Conservation (phyloP, 345 rosid species). For the Corchorus capsularis region DNA sequence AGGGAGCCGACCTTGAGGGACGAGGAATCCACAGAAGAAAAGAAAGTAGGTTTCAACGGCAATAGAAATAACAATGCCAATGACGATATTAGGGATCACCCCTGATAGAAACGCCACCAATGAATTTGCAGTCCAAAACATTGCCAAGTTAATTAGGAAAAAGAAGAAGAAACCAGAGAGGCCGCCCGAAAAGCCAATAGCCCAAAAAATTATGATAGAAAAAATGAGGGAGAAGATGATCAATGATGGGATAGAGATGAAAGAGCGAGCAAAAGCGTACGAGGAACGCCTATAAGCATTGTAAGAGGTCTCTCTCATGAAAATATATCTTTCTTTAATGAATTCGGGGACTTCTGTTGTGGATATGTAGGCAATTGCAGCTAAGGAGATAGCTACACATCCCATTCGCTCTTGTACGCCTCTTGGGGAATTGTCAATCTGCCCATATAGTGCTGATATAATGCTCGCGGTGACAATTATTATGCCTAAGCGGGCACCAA, state of each 20-base stretch:
- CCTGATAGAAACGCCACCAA: not conserved
- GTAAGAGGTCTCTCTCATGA: not conserved
- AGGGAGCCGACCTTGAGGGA: not conserved
- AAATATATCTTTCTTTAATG: not conserved
- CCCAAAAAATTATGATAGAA: not conserved
- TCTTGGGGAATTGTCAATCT: conserved; percentile 1
- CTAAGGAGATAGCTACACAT: conserved; percentile 41
- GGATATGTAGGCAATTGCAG: not conserved
- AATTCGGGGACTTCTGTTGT: not conserved
- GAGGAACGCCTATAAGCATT: not conserved
- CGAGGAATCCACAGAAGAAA: conserved; percentile 12
- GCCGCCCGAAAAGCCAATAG: not conserved
- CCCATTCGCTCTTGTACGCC: conserved; percentile 16
- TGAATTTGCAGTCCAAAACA: not conserved
- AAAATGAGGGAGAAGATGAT: not conserved
- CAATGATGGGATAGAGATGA: not conserved
- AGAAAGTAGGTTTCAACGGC: not conserved
- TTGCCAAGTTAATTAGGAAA: not conserved
- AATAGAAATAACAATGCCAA: not conserved
- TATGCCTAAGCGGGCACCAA: conserved; percentile 14
- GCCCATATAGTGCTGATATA: conserved; percentile 16
- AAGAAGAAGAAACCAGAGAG: not conserved
- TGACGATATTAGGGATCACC: not conserved
- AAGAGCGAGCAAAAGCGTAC: not conserved
- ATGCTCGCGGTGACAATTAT: conserved; percentile 7